Percentiles rank a stretch among this genome's conserved stretches.
These are phyloP conservation scores for Hypoxylon sp. DNA, from an alignment of 2,329 filamentous ascomycete species.

Conservation along the genomic window DNA sequence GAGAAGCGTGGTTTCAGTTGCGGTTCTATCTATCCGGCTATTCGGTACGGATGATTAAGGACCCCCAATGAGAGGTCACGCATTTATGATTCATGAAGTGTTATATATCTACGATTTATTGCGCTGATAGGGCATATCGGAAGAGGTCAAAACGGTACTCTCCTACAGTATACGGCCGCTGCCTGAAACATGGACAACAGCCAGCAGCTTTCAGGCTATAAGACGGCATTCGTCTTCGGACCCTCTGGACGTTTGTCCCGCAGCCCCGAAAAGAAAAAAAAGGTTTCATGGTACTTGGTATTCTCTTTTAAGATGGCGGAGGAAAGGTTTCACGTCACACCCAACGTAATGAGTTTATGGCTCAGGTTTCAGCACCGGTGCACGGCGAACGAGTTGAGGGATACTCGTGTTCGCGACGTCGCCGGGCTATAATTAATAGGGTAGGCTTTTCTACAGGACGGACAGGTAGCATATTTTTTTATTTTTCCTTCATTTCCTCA, in stretches of 20 bases:
- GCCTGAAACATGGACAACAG: constrained; percentile 29
- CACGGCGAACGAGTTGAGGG: constrained; percentile 19
- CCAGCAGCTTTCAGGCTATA: constrained; percentile 35
- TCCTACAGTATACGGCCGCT: constrained; percentile 31
- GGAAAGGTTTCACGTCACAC: constrained; percentile 12
- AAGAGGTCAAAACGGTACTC: constrained; percentile 43
- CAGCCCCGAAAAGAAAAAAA: constrained; percentile 30
- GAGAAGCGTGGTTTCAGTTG: constrained; percentile 8
- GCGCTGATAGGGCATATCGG: constrained; percentile 28
- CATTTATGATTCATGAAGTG: constrained; percentile 44
- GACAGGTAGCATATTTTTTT: constrained; percentile 32
- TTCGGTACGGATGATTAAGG: constrained; percentile 26
- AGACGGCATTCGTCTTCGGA: constrained; percentile 28
- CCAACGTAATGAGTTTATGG: constrained; percentile 26
- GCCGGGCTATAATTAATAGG: constrained; percentile 25
- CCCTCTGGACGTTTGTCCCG: constrained; percentile 32
- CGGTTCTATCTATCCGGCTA: constrained; percentile 23
- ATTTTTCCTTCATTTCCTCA: constrained; percentile 7
- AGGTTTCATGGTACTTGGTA: constrained; percentile 17
- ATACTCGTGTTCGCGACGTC: constrained; percentile 27
- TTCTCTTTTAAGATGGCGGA: constrained; percentile 13
- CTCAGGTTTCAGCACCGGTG: constrained; percentile 12
- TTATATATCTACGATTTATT: constrained; percentile 37
- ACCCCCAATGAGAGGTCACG: constrained; percentile 27
- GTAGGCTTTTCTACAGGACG: constrained; percentile 27